These are phyloP conservation scores for Talaromyces islandicus DNA, from an alignment of 2,329 filamentous ascomycete genomes.

Conservation along the genomic window DNA sequence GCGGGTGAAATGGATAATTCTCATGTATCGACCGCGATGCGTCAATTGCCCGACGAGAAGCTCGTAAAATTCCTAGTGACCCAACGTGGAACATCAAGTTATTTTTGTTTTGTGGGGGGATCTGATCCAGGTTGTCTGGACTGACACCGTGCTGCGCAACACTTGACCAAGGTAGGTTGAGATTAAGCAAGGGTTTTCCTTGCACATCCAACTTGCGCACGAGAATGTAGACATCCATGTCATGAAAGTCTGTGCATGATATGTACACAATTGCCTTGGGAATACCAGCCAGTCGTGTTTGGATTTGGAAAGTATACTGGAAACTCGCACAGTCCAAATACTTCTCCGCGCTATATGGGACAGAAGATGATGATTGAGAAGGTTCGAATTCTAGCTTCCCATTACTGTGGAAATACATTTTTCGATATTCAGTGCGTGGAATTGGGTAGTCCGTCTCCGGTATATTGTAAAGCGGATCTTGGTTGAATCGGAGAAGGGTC, in stretches of 20 bases:
- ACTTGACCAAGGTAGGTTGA: constrained; percentile 35
- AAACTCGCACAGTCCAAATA: constrained; percentile 20
- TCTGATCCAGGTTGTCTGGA: background rate
- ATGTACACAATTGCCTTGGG: constrained; percentile 41
- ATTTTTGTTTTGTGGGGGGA: background rate
- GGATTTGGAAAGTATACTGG: constrained; percentile 29
- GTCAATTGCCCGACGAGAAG: constrained; percentile 35
- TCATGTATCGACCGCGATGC: constrained; percentile 19
- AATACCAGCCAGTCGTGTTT: constrained; percentile 35
- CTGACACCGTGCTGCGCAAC: background rate
- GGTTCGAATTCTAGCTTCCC: background rate
- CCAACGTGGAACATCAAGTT: constrained; percentile 1
- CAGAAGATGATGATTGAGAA: background rate
- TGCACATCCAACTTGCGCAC: constrained; percentile 38
- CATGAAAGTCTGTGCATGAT: constrained; percentile 34
- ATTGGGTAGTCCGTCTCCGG: background rate
- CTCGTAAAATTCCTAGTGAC: constrained; percentile 32
- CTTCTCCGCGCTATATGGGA: constrained; percentile 24
- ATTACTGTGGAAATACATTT: background rate
- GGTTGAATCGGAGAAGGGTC: background rate
- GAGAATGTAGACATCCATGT: constrained; percentile 40
- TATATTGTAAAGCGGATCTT: background rate
- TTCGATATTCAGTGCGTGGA: background rate
- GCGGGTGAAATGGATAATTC: constrained; percentile 27
- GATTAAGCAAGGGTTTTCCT: constrained; percentile 35